Evolutionary conservation across 106 monocot genomes (phyloP).

Genomic region (Alisma plantagoaquatica): DNA sequence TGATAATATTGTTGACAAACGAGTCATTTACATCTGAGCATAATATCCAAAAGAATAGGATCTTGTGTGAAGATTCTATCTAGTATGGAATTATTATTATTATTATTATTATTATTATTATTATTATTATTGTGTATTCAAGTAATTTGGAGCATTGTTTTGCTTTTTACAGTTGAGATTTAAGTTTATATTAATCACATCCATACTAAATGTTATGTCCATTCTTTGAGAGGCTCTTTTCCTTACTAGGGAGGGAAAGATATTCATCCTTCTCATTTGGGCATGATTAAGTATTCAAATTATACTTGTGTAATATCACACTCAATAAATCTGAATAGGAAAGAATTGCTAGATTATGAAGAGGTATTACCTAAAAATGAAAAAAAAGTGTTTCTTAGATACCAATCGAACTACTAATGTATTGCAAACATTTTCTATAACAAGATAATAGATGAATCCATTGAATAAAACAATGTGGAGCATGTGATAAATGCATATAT

Average conservation of each 20-base stretch:
- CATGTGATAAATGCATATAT: slow-evolving; percentile 61
- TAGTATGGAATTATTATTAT: slow-evolving; percentile 42
- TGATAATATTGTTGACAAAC: no score
- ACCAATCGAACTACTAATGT: no score
- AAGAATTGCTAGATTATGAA: slow-evolving; percentile 77
- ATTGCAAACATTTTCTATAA: slow-evolving; percentile 74
- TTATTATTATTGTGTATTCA: slow-evolving; percentile 88
- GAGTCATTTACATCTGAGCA: slow-evolving; percentile 49
- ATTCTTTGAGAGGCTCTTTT: slow-evolving; percentile 70
- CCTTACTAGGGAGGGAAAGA: slow-evolving; percentile 87
- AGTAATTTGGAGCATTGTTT: slow-evolving; percentile 27
- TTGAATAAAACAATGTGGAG: slow-evolving; percentile 55
- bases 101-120: no score
- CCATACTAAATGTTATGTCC: not conserved
- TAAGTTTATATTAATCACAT: not conserved
- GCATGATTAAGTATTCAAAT: slow-evolving; percentile 73
- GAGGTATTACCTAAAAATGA: slow-evolving; percentile 64
- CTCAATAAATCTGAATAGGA: slow-evolving; percentile 38
- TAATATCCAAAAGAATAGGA: slow-evolving; percentile 35
- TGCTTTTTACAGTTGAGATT: not conserved
- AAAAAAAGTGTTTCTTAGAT: no score
- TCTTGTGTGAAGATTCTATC: slow-evolving; percentile 58
- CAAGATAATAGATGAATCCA: slow-evolving; percentile 78
- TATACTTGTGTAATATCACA: slow-evolving; percentile 48
- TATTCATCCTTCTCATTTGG: slow-evolving; percentile 72